Evolutionary conservation across 768 basidiomycete genomes (phyloP), one percentile per base, ranked within the genome.

Genomic region (Zangia roseola): DNA sequence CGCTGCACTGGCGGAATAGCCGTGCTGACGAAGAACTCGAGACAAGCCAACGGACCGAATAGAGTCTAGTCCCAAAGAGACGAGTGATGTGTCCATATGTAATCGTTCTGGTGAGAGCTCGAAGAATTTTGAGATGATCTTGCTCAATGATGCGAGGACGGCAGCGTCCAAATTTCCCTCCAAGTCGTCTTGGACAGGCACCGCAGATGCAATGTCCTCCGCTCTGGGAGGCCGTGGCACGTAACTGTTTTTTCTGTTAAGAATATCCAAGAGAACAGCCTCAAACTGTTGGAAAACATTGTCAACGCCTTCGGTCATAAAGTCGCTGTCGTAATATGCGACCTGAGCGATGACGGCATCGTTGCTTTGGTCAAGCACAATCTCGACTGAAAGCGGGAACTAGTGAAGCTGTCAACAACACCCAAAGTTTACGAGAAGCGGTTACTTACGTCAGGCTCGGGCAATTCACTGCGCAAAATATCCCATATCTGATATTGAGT

Each of bases 51-150:
- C 71, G 1, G 77, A 71, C 50, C 70, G 72, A 49, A 78, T 73
- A 7, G 77, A 78, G 52, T 78, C 77, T 25, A 78, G 55, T 8
- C 77, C 77, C 44, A 78, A 58, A 5, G 76, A 70, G 12, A 78
- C 58, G 23, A 78, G 67, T 5, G 77, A 77, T 10, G 64, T 63
- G 9, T 38, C 37, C 2, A 40, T 45, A 33, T 17, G 40, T 26
- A 64, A 9, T 21, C 7, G 50, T 36, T 64, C 56, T 6, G 25
- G 28, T 20, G 56, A 28, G 26, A 62, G 7, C 24, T 36, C 45
- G 17, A 62, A 48, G 41, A 62, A 62, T 12, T 42, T 33, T 10
- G 62, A 64, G 24, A 62, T 35, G 16, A 52, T 61, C 26, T 39
- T 46, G 23, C 36, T 46, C 14, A 64, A 35, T n/a, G 41, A 30